Conservation (phyloP, 768 basidiomycete species). For the Ramaria sp. region DNA sequence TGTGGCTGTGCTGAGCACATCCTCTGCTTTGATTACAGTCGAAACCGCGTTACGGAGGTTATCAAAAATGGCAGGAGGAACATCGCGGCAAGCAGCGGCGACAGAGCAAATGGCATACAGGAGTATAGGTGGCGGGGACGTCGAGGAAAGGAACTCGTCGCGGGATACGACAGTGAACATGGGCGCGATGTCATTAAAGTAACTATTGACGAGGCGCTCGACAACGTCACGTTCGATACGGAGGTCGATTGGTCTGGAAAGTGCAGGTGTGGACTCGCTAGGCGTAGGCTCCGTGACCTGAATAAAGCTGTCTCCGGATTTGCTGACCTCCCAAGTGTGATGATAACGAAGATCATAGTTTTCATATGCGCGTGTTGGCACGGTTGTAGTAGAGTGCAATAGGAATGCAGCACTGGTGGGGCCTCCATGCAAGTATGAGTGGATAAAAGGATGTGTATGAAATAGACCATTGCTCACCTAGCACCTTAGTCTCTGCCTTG, state of each 20-base stretch:
- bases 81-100: conserved; percentile 75
- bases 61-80: conserved; percentile 81
- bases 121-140: conserved; percentile 36
- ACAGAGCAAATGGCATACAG: conserved; percentile 93
- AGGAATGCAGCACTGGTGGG: conserved; percentile 82
- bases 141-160: conserved; percentile 66
- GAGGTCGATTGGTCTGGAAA: conserved; percentile 57
- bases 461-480: conserved; percentile 20
- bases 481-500: conserved; percentile 51
- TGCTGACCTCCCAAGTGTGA: conserved; percentile 78
- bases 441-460: neutral
- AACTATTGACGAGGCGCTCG: conserved; percentile 79
- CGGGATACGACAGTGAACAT: conserved; percentile 82
- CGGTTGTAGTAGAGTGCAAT: conserved; percentile 79
- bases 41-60: conserved; percentile 84
- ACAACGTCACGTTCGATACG: conserved; percentile 70
- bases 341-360: conserved; percentile 81
- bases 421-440: conserved; percentile 34
- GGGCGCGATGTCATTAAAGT: conserved; percentile 85
- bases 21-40: conserved; percentile 76
- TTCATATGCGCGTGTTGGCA: conserved; percentile 80
- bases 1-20: conserved; percentile 79
- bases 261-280: conserved; percentile 33
- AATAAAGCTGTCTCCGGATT: conserved; percentile 81
- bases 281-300: conserved; percentile 53